Conservation (phyloP, 2,329 filamentous ascomycete species). For the Phaeomoniella chlamydospora region DNA sequence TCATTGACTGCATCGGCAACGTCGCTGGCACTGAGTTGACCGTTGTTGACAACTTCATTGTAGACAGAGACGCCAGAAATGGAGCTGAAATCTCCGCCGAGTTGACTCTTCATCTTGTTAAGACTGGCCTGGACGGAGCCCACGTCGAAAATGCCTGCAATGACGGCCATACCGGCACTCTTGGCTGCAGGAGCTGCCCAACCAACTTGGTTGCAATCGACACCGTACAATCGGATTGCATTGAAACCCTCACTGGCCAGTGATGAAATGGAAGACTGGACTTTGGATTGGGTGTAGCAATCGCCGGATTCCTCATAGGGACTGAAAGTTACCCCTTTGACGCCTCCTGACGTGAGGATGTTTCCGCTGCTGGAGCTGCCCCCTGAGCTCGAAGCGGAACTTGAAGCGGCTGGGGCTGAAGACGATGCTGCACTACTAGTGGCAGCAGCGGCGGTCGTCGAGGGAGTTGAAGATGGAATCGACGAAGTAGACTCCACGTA, state of each 20-base stretch:
- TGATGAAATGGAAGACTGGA: slow-evolving; percentile 49
- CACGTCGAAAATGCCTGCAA: slow-evolving; percentile 61
- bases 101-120: slow-evolving; percentile 43
- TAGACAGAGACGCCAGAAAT: slow-evolving; percentile 63
- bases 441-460: slow-evolving; percentile 1
- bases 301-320: slow-evolving; percentile 39
- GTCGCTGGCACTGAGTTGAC: slow-evolving; percentile 33
- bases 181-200: slow-evolving; percentile 49
- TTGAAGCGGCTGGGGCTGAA: slow-evolving; percentile 5
- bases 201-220: slow-evolving; percentile 60
- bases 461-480: slow-evolving; percentile 6
- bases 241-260: slow-evolving; percentile 41
- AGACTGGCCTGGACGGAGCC: slow-evolving; percentile 41
- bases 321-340: slow-evolving; percentile 41
- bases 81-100: slow-evolving; percentile 49
- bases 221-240: slow-evolving; percentile 62
- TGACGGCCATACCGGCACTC: slow-evolving; percentile 52
- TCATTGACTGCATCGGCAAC: slow-evolving; percentile 44
- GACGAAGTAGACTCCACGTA: no score
- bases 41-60: slow-evolving; percentile 65
- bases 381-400: slow-evolving; percentile 1
- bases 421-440: neutral
- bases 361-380: slow-evolving; percentile 1
- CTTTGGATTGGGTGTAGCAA: slow-evolving; percentile 53
- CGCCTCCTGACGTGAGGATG: slow-evolving; percentile 8